Evolutionary conservation across 164 flowering plant genomes (phyloP), one percentile per base, ranked within the genome.

Genomic region (Vitis rotundifolia): DNA sequence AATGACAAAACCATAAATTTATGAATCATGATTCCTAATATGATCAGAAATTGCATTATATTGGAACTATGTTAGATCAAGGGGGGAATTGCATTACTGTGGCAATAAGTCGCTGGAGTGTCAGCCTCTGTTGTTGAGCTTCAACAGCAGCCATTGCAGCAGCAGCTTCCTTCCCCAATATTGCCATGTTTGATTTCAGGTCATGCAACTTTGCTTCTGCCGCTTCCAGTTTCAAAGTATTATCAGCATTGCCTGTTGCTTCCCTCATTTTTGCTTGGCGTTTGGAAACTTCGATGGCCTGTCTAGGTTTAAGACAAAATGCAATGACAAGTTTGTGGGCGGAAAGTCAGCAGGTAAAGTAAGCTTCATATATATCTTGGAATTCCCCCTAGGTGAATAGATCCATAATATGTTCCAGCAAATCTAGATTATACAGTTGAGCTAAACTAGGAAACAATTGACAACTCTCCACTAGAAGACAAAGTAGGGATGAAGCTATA

Each of bases 101-200:
- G 61, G 98, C 61, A 73, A 92, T 86, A 56, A 94, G 90, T 53
- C 97, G 80, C 66, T 94, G 98, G 19, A 92, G 89, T 29, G 99
- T 94, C 78, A 92, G 73, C 64, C 97, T 88, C 70, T 92, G 99
- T 56, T 94, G 99, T 79, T 94, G 99, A 61, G 87, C 89, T 84
- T 94, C 99, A 53, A 94, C 98, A 75, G 97, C 94, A 75, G 94
- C 83, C 98, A 94, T 92, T 64, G 99, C 91, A 28, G 98, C 88
- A 12, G 86, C 80, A 75, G 99, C 99, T 84, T 94, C 99, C 83
- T 91, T 94, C 60, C 98, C 97, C 79, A 92, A 78, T 61, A 75
- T 79, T 69, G 82, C 82, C 86, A 87, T 81, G 79, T 89, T 91
- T 58, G 92, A 87, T 76, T 89, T 93, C 54, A 95, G 84, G 54